phyloP scores from a whole-genome alignment of 2,329 filamentous ascomycete genomes.

The Paecilomyces formosus region DNA sequence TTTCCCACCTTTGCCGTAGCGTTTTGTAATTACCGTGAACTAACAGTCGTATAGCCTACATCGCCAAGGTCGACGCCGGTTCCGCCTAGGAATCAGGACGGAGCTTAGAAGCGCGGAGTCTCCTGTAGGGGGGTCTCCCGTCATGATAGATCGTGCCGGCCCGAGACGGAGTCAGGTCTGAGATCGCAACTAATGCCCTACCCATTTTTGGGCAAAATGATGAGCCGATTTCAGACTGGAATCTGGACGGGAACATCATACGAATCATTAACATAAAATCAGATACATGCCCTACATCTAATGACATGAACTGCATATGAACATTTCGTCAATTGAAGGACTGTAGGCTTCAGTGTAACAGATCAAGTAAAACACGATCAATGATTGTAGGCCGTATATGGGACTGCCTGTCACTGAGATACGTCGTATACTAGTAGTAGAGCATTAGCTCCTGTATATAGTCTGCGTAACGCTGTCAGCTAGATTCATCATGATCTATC shows the following conservation, averaged over 20 bases:
- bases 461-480: no score
- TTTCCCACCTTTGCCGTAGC: background rate
- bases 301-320: background rate
- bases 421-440: no score
- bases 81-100: slow-evolving; percentile 29
- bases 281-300: slow-evolving; percentile 12
- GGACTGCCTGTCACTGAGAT: no score
- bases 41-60: slow-evolving; percentile 53
- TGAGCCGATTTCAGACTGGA: background rate
- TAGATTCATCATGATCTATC: no score
- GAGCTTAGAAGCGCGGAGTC: slow-evolving; percentile 23
- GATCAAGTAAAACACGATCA: background rate
- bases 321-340: background rate
- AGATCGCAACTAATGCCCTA: background rate
- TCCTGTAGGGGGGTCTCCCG: slow-evolving; percentile 16
- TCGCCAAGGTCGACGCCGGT: slow-evolving; percentile 64
- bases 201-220: slow-evolving; percentile 3
- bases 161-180: background rate
- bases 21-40: slow-evolving; percentile 5
- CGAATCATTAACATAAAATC: slow-evolving; percentile 5
- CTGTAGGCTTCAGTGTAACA: background rate
- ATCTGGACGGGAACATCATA: background rate
- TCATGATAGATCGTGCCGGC: background rate
- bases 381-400: background rate
- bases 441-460: no score